phyloP scores from a whole-genome alignment of 345 rosid genomes.

The Balakata baccata region DNA sequence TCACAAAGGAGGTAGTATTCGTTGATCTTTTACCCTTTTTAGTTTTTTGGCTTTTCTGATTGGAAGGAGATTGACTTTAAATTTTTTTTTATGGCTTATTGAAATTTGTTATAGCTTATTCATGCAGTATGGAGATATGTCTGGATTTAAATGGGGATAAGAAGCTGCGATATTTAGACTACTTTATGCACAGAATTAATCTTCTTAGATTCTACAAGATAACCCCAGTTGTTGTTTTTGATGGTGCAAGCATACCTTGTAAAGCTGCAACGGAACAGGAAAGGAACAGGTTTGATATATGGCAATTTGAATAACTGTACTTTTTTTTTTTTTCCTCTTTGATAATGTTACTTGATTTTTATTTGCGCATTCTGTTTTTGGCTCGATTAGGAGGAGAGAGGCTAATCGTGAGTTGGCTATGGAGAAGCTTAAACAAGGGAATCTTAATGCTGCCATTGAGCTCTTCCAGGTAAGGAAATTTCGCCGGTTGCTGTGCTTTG shows the following conservation, averaged over 20 bases:
- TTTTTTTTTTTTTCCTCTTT: not conserved
- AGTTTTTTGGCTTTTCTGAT: not conserved
- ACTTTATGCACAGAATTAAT: conserved; percentile 77
- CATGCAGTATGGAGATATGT: conserved; percentile 95
- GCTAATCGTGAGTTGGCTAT: conserved; percentile 61
- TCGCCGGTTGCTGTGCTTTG: not conserved
- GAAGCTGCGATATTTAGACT: conserved; percentile 60
- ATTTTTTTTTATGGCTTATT: not conserved
- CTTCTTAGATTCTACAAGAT: conserved; percentile 63
- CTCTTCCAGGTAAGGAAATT: conserved; percentile 62
- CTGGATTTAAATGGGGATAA: conserved; percentile 55
- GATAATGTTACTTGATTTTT: not conserved
- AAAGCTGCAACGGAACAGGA: conserved; percentile 71
- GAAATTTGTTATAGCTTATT: conserved; percentile 53
- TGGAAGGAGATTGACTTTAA: not conserved
- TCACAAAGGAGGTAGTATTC: conserved; percentile 79
- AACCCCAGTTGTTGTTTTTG: conserved; percentile 76
- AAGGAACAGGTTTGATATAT: conserved; percentile 43
- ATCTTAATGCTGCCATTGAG: conserved; percentile 64
- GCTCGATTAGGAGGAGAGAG: conserved; percentile 50
- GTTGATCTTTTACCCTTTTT: not conserved
- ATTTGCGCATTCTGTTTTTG: not conserved
- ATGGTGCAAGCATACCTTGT: conserved; percentile 77
- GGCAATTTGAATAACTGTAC: not conserved
- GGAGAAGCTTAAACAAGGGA: conserved; percentile 67